Conservation (phyloP, 768 basidiomycete genomes). For the Mycena albidolilacea region DNA sequence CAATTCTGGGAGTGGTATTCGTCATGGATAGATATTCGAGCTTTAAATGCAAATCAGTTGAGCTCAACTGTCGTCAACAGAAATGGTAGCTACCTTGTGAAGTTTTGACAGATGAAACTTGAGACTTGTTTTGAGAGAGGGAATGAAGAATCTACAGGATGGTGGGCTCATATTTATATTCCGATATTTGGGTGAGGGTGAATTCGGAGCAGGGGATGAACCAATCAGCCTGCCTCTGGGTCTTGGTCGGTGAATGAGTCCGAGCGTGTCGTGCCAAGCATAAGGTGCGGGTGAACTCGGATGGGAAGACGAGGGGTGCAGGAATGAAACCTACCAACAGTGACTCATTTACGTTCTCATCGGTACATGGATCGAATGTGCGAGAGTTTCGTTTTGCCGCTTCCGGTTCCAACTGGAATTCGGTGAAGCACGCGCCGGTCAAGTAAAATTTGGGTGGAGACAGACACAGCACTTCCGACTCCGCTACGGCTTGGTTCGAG, state of each 20-base stretch:
- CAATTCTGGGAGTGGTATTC: slow-evolving; percentile 24
- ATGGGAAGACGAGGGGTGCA: background rate
- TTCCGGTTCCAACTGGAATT: background rate
- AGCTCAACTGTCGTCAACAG: background rate
- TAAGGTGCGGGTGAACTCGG: background rate
- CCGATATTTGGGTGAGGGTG: background rate
- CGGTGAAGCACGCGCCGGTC: slow-evolving; percentile 1
- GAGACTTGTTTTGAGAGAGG: slow-evolving; percentile 1
- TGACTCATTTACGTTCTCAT: background rate
- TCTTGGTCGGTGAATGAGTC: slow-evolving; percentile 2
- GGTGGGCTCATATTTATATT: slow-evolving; percentile 1
- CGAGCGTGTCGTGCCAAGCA: background rate
- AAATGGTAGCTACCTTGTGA: background rate
- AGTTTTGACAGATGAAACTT: background rate
- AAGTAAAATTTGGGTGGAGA: background rate
- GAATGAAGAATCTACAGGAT: background rate
- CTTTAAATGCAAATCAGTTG: background rate
- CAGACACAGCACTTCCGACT: background rate
- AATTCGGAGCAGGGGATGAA: background rate
- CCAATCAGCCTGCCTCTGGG: background rate
- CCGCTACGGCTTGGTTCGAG: background rate
- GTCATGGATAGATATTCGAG: slow-evolving; percentile 9
- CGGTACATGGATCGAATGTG: background rate
- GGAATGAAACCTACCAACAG: background rate
- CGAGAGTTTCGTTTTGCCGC: background rate